These are phyloP conservation scores for Phytophthora fragariaefolia DNA, from an alignment of 352 stramenopile species.

Conservation along the genomic window DNA sequence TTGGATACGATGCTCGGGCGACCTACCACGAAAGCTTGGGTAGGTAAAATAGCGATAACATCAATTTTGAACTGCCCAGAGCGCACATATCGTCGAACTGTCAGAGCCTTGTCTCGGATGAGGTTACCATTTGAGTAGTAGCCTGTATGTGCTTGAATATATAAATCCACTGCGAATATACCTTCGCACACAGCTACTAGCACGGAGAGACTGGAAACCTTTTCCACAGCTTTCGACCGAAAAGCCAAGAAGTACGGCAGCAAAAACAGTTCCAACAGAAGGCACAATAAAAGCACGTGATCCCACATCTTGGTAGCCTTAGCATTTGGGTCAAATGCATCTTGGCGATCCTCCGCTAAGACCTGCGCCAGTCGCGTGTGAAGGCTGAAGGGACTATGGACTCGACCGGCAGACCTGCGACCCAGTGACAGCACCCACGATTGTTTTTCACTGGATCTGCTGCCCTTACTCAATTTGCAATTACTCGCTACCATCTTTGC, in stretches of 20 bases:
- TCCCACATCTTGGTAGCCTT: conserved; percentile 53
- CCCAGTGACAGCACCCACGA: conserved; percentile 18
- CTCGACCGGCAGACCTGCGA: conserved; percentile 8
- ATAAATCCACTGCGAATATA: conserved; percentile 61
- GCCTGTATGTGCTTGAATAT: conserved; percentile 62
- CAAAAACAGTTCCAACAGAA: conserved; percentile 59
- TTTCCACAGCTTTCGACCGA: conserved; percentile 20
- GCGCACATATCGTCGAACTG: conserved; percentile 50
- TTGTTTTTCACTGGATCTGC: conserved; percentile 16
- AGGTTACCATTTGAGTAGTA: conserved; percentile 71
- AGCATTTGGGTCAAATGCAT: conserved; percentile 61
- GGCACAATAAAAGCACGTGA: conserved; percentile 51
- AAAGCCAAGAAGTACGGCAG: conserved; percentile 68
- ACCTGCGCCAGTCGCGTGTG: conserved; percentile 20
- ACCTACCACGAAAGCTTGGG: conserved; percentile 16
- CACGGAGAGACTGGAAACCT: conserved; percentile 34
- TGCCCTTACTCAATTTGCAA: conserved; percentile 6
- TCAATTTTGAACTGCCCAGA: conserved; percentile 60
- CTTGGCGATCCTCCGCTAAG: conserved; percentile 29
- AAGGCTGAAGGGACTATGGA: conserved; percentile 23
- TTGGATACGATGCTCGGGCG: conserved; percentile 29
- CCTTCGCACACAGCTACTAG: conserved; percentile 43
- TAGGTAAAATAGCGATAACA: conserved; percentile 48
- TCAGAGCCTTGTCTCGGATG: conserved; percentile 51
- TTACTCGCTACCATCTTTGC: conserved; percentile 6